A percentile compares a stretch with the other conserved stretches of the same genome.
phyloP scores from a whole-genome alignment of 441 rosid genomes.

The Pelargonium cotyledonis region DNA sequence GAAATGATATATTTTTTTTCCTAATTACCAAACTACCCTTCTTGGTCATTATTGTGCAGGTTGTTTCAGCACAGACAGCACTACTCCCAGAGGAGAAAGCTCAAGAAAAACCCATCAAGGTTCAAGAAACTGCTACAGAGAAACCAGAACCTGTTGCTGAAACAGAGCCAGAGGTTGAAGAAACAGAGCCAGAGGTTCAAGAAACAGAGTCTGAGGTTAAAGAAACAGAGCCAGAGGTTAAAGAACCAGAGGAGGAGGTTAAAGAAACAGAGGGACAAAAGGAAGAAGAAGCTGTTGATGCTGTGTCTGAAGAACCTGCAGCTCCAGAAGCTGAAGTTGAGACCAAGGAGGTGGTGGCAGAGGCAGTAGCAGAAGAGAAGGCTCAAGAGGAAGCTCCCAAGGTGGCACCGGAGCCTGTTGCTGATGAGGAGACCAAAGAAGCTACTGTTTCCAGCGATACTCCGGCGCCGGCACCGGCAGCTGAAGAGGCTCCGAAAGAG shows the following conservation, averaged over 20 bases:
- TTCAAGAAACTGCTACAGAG: not conserved
- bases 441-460: conserved; percentile 16
- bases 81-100: conserved; percentile 36
- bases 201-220: not conserved
- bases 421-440: conserved; percentile 20
- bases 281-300: conserved; percentile 13
- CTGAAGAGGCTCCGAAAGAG: conserved; percentile 21
- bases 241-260: too few relatives aligned
- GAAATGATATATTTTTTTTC: too few relatives aligned
- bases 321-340: conserved; percentile 22
- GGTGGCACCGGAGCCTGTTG: conserved; percentile 8
- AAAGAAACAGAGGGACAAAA: conserved; percentile 24
- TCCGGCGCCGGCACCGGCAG: conserved; percentile 18
- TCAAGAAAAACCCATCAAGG: not conserved
- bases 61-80: conserved; percentile 38
- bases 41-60: conserved; percentile 25
- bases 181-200: not conserved
- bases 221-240: not conserved
- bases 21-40: too few relatives aligned
- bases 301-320: conserved; percentile 9
- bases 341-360: conserved; percentile 25
- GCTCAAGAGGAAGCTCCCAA: conserved; percentile 10
- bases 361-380: conserved; percentile 20
- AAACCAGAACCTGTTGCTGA: not conserved
- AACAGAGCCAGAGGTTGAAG: not conserved